These are phyloP conservation scores for Fusarium nanum DNA, from an alignment of 2,329 filamentous ascomycete species.

Conservation along the genomic window DNA sequence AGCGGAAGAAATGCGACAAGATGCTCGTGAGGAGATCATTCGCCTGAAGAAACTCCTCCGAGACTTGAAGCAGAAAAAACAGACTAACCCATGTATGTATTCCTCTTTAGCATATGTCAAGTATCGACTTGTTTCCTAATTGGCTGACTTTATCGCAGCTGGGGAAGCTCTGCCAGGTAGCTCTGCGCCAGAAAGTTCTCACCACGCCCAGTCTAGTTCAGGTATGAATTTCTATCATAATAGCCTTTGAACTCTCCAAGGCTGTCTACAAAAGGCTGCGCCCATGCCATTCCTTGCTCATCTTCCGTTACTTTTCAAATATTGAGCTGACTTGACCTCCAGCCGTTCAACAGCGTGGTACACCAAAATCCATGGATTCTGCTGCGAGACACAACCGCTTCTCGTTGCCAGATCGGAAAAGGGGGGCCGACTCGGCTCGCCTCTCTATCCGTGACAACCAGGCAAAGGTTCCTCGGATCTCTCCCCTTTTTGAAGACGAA, in stretches of 20 bases:
- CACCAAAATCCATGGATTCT: conserved; percentile 39
- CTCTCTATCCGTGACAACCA: conserved; percentile 22
- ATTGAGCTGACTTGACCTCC: conserved; percentile 22
- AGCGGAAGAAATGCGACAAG: conserved; percentile 48
- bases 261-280: not conserved
- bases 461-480: conserved; percentile 52
- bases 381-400: conserved; percentile 16
- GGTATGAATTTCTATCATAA: conserved; percentile 19
- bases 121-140: not conserved
- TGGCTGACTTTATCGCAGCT: conserved; percentile 6
- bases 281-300: not conserved
- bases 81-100: conserved; percentile 11
- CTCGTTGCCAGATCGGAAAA: conserved; percentile 49
- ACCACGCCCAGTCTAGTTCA: conserved; percentile 12
- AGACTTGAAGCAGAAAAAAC: conserved; percentile 18
- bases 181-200: not conserved
- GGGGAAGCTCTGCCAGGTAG: conserved; percentile 3
- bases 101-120: not conserved
- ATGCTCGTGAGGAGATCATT: conserved; percentile 46
- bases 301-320: not conserved
- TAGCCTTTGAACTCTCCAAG: not conserved
- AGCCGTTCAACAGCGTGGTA: conserved; percentile 14
- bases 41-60: conserved; percentile 50
- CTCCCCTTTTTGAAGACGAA: conserved; percentile 32
- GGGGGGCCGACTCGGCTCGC: conserved; percentile 40